phyloP scores from a whole-genome alignment of 2,329 filamentous ascomycete species.

The Xylariaceae sp. region DNA sequence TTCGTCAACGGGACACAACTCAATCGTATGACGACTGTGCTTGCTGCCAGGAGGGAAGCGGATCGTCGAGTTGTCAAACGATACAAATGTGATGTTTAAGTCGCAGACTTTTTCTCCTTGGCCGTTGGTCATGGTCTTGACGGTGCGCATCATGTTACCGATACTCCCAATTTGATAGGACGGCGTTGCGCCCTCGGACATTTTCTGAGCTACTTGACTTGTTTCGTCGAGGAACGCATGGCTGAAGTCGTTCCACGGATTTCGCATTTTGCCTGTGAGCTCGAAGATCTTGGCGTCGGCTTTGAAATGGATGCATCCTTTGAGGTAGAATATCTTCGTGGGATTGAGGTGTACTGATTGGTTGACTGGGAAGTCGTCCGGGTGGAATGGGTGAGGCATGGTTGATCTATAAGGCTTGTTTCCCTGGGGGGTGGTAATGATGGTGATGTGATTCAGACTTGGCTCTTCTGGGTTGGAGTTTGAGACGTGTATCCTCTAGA shows the following conservation, averaged over 20 bases:
- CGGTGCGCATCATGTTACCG: slow-evolving; percentile 37
- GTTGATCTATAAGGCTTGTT: slow-evolving; percentile 3
- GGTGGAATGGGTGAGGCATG: slow-evolving; percentile 34
- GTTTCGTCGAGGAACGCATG: slow-evolving; percentile 29
- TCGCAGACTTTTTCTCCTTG: slow-evolving; percentile 29
- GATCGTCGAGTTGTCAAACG: slow-evolving; percentile 29
- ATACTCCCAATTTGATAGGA: slow-evolving; percentile 29
- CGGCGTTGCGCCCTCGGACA: slow-evolving; percentile 12
- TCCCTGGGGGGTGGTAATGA: background rate
- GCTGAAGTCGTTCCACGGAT: slow-evolving; percentile 31
- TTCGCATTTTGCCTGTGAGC: slow-evolving; percentile 23
- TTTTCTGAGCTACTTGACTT: slow-evolving; percentile 20
- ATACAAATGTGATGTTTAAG: slow-evolving; percentile 36
- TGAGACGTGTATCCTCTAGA: background rate
- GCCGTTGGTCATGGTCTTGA: slow-evolving; percentile 32
- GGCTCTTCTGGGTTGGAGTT: background rate
- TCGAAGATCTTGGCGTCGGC: slow-evolving; percentile 29
- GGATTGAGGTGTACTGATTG: slow-evolving; percentile 23
- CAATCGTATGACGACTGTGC: slow-evolving; percentile 32
- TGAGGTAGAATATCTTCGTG: slow-evolving; percentile 30
- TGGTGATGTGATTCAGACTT: background rate
- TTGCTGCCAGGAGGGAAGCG: slow-evolving; percentile 29
- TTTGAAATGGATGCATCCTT: slow-evolving; percentile 35
- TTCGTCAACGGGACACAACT: slow-evolving; percentile 32
- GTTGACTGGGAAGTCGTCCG: slow-evolving; percentile 35